phyloP scores from a whole-genome alignment of 108 stramenopile genomes.

The Skeletonema marinoi region DNA sequence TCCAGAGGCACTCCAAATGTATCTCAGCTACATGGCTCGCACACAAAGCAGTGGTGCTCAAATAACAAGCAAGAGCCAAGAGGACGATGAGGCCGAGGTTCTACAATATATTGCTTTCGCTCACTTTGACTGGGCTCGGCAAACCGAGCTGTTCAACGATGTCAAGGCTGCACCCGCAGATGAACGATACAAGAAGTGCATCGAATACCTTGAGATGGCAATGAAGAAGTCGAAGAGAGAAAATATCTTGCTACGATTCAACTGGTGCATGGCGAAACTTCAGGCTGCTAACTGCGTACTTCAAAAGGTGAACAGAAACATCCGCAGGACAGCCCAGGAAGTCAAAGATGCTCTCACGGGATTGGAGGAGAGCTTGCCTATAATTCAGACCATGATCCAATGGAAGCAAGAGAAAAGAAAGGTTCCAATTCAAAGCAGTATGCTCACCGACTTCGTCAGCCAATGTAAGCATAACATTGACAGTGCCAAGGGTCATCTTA shows the following conservation, averaged over 20 bases:
- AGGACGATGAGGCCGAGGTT: conserved; percentile 82
- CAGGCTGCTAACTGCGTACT: conserved; percentile 86
- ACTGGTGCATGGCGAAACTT: conserved; percentile 83
- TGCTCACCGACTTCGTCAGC: conserved; percentile 69
- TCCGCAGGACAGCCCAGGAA: conserved; percentile 81
- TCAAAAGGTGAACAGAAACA: conserved; percentile 78
- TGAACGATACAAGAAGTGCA: conserved; percentile 79
- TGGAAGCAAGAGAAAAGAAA: conserved; percentile 77
- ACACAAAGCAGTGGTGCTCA: conserved; percentile 69
- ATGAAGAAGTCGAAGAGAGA: conserved; percentile 66
- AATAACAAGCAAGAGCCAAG: conserved; percentile 74
- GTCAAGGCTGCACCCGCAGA: conserved; percentile 88
- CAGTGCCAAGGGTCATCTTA: conserved; percentile 83
- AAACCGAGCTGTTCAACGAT: conserved; percentile 82
- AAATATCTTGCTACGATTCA: conserved; percentile 68
- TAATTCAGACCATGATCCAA: conserved; percentile 72
- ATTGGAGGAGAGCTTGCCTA: conserved; percentile 74
- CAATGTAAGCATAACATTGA: conserved; percentile 86
- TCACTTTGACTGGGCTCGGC: conserved; percentile 90
- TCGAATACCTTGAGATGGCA: conserved; percentile 73
- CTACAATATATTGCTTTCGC: conserved; percentile 85
- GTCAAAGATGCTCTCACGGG: conserved; percentile 78
- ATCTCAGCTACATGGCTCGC: conserved; percentile 84
- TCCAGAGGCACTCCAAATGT: conserved; percentile 88
- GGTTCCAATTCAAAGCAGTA: conserved; percentile 71